phyloP scores from a whole-genome alignment of 1,139 yeast genomes.

The Magnusiomyces starmeri region DNA sequence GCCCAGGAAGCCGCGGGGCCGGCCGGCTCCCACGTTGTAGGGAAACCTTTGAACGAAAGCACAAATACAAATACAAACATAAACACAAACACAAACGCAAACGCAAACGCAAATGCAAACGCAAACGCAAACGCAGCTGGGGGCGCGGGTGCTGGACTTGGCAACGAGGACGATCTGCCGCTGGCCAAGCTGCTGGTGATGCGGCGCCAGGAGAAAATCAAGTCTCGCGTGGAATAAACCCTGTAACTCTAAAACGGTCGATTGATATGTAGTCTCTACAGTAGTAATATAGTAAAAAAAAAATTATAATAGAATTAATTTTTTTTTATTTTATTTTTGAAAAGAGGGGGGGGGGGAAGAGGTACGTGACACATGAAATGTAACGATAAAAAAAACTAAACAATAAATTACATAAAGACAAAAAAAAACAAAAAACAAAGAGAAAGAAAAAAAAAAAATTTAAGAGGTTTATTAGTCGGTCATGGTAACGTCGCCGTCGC shows the following conservation, averaged over 20 bases:
- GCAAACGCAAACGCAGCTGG: not conserved
- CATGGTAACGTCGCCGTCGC: conserved; percentile 35
- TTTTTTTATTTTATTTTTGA: not conserved
- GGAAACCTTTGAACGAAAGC: not conserved
- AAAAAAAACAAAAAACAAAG: not conserved
- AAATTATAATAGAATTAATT: not conserved
- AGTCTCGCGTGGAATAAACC: conserved; percentile 9
- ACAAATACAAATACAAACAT: too few relatives aligned
- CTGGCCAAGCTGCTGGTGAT: conserved; percentile 16
- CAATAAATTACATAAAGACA: not conserved
- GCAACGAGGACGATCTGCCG: conserved; percentile 16
- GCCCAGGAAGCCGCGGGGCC: not conserved
- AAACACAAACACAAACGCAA: not conserved
- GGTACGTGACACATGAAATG: too few relatives aligned
- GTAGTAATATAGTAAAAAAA: not conserved
- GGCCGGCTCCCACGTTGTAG: not conserved
- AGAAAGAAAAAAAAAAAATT: conserved; percentile 1
- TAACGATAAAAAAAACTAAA: too few relatives aligned
- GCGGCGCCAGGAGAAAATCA: conserved; percentile 14
- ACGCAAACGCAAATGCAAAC: not conserved
- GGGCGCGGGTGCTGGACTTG: not conserved
- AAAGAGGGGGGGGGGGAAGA: too few relatives aligned
- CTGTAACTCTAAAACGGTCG: not conserved
- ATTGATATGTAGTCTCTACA: not conserved
- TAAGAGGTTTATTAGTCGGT: conserved; percentile 5